A percentile compares a stretch with the other conserved stretches of the same genome.
These are phyloP conservation scores for Piromyces finnis DNA, from an alignment of 192 early-diverging fungal genomes.

Conservation along the genomic window DNA sequence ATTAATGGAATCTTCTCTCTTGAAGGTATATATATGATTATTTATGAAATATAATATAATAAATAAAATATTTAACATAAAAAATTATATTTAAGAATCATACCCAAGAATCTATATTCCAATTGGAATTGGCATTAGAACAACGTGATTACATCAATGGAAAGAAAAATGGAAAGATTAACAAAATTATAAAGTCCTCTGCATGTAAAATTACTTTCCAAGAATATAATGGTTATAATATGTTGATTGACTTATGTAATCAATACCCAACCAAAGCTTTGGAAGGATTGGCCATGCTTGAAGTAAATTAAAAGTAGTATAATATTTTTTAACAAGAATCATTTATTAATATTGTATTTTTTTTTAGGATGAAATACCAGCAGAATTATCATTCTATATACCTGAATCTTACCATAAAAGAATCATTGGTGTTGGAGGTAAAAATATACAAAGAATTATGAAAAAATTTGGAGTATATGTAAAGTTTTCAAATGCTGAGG, in stretches of 20 bases:
- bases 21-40: conserved; percentile 9
- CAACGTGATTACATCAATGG: conserved; percentile 76
- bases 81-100: conserved; percentile 14
- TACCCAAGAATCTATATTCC: conserved; percentile 49
- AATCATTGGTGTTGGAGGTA: conserved; percentile 74
- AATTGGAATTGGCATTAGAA: conserved; percentile 53
- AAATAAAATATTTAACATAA: no score
- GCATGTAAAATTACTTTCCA: conserved; percentile 52
- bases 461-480: conserved; percentile 76
- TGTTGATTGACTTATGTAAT: conserved; percentile 56
- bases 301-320: conserved; percentile 2
- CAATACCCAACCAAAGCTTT: conserved; percentile 26
- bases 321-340: not conserved
- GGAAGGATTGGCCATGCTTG: conserved; percentile 48
- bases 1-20: conserved; percentile 24
- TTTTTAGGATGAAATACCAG: conserved; percentile 72
- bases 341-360: no score
- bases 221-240: conserved; percentile 58
- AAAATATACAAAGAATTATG: conserved; percentile 81
- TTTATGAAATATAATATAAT: no score
- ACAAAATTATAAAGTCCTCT: conserved; percentile 58
- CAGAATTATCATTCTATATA: conserved; percentile 67
- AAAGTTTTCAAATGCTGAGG: conserved; percentile 64
- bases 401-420: conserved; percentile 70
- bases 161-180: conserved; percentile 79